Base-by-base conservation (phyloP, 2,329 filamentous ascomycete genomes). In the Diaporthe sp. region DNA sequence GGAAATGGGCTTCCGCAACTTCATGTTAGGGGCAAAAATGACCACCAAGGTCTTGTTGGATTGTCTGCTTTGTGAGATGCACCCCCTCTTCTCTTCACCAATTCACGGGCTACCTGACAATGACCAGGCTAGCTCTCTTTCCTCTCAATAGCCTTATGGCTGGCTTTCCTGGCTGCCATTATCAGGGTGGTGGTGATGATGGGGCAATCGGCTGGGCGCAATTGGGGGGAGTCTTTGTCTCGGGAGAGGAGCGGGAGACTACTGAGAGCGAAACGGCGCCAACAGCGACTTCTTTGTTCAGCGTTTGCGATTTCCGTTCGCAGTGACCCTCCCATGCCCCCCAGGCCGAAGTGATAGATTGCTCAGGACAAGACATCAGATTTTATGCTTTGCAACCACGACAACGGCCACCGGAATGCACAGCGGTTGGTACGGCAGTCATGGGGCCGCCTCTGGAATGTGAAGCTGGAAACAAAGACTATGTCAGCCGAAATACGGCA, bases 221-320 rank as follows among this genome's bases (percentile, higher is more conserved):
- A 67, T 65, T 61, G 70, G 61, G 25, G 73, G 61, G 49, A 53
- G 55, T 73, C 75, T 77, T 77, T 85, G 84, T 86, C 83, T 86
- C 84, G 84, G 85, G 84, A 85, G 81, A 84, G 83, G 81, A 82
- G 84, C 84, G 84, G 85, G 84, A 85, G 81, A 84, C 83, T 81
- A 82, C 84, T 82, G 82, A 78, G 74, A 78, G 76, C 76, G 77
- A 75, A 71, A 67, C 77, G 75, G 77, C 67, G 67, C 76, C 78
- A 78, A 76, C 77, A 79, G 75, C 76, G 68, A 77, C 76, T 79
- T 80, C 79, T 82, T 82, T 80, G 78, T 81, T 72, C 79, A 74
- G 79, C 81, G 81, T 82, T 82, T 81, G 80, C 80, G 78, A 70
- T 31, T 79, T 81, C 80, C 81, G 80, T 81, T 80, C 79, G 80